Evolutionary conservation across 495 filamentous ascomycete genomes (phyloP).

Genomic region (Aspergillus cavernicola): DNA sequence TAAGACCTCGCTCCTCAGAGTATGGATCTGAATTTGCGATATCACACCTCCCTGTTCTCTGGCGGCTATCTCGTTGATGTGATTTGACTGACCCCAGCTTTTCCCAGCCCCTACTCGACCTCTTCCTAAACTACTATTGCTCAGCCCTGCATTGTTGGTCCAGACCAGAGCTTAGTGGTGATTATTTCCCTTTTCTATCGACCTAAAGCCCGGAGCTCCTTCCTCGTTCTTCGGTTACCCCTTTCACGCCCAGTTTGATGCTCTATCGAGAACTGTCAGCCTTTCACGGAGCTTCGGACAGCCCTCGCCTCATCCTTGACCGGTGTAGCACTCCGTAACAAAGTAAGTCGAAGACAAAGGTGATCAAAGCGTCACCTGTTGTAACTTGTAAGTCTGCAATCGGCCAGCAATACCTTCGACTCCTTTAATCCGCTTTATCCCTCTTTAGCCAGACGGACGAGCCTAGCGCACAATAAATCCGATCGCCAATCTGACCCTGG

Average conservation of each 20-base stretch:
- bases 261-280: constrained; percentile 1
- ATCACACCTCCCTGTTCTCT: constrained; percentile 3
- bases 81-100: constrained; percentile 5
- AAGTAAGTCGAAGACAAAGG: no score
- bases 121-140: not conserved
- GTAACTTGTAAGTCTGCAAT: no score
- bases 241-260: constrained; percentile 5
- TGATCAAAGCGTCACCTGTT: no score
- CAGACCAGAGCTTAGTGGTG: constrained; percentile 14
- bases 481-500: constrained; percentile 4
- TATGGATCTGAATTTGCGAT: not conserved
- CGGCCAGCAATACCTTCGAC: not conserved
- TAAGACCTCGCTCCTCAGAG: not conserved
- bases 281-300: not conserved
- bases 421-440: not conserved
- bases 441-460: not conserved
- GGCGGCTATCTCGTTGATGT: constrained; percentile 5
- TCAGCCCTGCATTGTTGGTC: constrained; percentile 16
- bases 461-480: constrained; percentile 2
- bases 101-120: constrained; percentile 1
- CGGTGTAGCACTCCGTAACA: no score
- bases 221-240: constrained; percentile 5
- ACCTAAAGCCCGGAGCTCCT: constrained; percentile 1
- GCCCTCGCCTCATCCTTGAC: not conserved
- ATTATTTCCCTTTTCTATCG: constrained; percentile 1